phyloP scores from a whole-genome alignment of 2,329 filamentous ascomycete genomes.

The Paraphoma sp. region DNA sequence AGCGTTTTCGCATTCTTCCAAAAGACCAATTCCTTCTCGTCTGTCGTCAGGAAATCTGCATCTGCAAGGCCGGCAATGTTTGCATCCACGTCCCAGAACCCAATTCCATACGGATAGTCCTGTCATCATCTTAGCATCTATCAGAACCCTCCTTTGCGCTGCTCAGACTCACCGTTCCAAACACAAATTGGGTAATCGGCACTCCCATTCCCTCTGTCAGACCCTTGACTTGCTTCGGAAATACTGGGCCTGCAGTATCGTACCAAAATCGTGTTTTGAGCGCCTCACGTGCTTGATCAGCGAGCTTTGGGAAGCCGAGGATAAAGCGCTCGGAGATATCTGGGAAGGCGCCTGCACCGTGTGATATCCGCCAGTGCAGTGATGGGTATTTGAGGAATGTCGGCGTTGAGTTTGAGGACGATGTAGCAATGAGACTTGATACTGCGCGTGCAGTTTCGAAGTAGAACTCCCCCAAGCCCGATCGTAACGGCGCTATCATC shows the following conservation, averaged over 20 bases:
- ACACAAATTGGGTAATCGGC: conserved; percentile 40
- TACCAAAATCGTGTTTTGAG: conserved; percentile 46
- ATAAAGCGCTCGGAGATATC: conserved; percentile 45
- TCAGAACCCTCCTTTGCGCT: no score
- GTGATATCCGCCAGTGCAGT: conserved; percentile 43
- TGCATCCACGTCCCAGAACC: conserved; percentile 44
- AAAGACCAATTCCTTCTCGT: conserved; percentile 38
- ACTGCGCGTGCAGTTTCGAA: conserved; percentile 47
- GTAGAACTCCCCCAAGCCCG: conserved; percentile 46
- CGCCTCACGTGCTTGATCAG: conserved; percentile 32
- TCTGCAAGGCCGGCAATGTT: conserved; percentile 39
- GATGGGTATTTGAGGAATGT: conserved; percentile 37
- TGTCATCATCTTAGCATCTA: conserved; percentile 6
- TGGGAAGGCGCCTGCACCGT: conserved; percentile 46
- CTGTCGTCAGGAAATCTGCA: conserved; percentile 22
- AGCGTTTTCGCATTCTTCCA: conserved; percentile 31
- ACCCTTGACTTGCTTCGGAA: conserved; percentile 44
- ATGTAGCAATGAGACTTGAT: conserved; percentile 38
- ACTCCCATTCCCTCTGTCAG: conserved; percentile 42
- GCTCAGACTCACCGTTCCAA: conserved; percentile 42
- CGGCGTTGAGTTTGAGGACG: neutral
- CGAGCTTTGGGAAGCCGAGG: conserved; percentile 34
- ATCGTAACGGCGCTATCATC: conserved; percentile 38
- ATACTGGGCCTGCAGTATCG: conserved; percentile 47
- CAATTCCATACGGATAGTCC: conserved; percentile 48